phyloP scores from a whole-genome alignment of 345 rosid genomes.

The Citrus inodora region DNA sequence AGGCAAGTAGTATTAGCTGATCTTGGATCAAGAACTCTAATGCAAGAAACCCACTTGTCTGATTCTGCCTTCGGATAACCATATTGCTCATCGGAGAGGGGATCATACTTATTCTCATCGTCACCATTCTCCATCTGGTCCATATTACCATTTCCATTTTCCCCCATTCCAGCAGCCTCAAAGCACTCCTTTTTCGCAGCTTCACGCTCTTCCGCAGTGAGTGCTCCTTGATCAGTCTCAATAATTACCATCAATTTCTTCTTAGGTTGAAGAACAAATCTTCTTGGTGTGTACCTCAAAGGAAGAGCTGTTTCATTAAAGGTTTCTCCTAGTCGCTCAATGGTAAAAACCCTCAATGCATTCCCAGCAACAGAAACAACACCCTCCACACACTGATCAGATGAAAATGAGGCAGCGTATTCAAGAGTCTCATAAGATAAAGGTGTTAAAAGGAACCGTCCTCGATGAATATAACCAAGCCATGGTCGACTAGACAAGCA shows the following conservation, averaged over 20 bases:
- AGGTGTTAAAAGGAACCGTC: conserved; percentile 88
- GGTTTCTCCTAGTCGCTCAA: conserved; percentile 93
- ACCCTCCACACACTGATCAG: conserved; percentile 99
- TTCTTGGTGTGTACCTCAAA: conserved; percentile 93
- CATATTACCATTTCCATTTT: conserved; percentile 57
- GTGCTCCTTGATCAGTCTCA: conserved; percentile 97
- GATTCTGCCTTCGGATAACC: conserved; percentile 97
- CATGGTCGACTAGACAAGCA: conserved; percentile 97
- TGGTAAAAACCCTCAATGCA: conserved; percentile 90
- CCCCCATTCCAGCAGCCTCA: conserved; percentile 79
- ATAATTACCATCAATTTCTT: conserved; percentile 73
- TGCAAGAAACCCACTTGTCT: conserved; percentile 95
- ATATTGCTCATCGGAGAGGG: conserved; percentile 89
- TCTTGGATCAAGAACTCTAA: conserved; percentile 89
- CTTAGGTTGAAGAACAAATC: conserved; percentile 83
- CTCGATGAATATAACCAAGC: conserved; percentile 98
- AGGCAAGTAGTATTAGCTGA: conserved; percentile 78
- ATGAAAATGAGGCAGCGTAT: conserved; percentile 93
- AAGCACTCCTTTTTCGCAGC: conserved; percentile 88
- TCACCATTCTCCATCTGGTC: conserved; percentile 82
- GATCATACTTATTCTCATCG: conserved; percentile 85
- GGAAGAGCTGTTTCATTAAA: conserved; percentile 91
- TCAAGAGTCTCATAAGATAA: conserved; percentile 96
- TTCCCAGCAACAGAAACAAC: conserved; percentile 95
- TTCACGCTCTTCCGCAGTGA: conserved; percentile 94